Evolutionary conservation across 73 alveolate genomes (phyloP), one percentile per base, ranked within the genome.

Genomic region (Breviolum minutum): DNA sequence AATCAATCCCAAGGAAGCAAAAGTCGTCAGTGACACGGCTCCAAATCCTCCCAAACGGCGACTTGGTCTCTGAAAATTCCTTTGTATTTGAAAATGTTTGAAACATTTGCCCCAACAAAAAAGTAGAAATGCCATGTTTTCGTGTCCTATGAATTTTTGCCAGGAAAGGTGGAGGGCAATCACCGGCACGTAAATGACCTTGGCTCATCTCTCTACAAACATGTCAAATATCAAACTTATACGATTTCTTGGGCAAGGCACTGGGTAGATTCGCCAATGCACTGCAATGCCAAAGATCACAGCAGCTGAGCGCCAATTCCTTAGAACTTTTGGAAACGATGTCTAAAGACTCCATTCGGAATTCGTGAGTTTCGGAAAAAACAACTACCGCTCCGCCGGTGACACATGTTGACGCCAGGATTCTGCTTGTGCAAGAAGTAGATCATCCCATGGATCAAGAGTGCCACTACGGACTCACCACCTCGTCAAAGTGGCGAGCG

Each of bases 251-350:
- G 63, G 24, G n/a, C 63, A 29, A 24, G 62, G 76, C 98, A 99
- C 99, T 48, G 99, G 99, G 90, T 99, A 99, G 69, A 99, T 99
- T 94, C 99, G 99, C 94, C 99, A 99, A 91, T 99, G 99, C 27
- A 99, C 99, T 19, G 99, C 99, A 73, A 99, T 92, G 27, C 99
- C 99, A 99, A 95, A 99, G 94, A 99, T 84, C 76, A 99, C 98
- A 54, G 99, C 99, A 62, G 99, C 99, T 95, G 95, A 40, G 40
- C 82, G 62, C 96, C 96, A 89, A 70, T 89, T 89, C 96, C 64
- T 40, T 64, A 48, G 95, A 12, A 61, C 48, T 17, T 71, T n/a
- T 13, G 54, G 54, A 40, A 40, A 40, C n/a, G n/a, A n/a, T n/a
- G n/a, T n/a, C n/a, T n/a, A n/a, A n/a, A n/a, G n/a, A n/a, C n/a